Conservation (phyloP, 2,329 filamentous ascomycete genomes). For the Cordyceps sp. region DNA sequence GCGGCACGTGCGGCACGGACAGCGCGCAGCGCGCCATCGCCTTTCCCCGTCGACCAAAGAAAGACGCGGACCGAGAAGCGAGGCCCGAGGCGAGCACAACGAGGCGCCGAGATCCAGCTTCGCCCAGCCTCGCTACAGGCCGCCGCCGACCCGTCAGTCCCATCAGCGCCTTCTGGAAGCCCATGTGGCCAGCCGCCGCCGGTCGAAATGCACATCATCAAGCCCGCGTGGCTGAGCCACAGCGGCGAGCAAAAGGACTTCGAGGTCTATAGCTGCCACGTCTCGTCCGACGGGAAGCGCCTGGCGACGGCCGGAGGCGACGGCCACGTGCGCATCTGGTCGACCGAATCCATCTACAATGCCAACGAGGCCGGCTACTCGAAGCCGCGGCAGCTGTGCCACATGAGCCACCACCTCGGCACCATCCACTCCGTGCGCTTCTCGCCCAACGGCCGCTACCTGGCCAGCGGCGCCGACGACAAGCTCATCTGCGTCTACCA, state of each 20-base stretch:
- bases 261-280: conserved; percentile 95
- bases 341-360: conserved; percentile 81
- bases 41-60: not conserved
- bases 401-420: conserved; percentile 95
- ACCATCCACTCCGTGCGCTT: conserved; percentile 96
- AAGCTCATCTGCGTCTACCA: conserved; percentile 98
- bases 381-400: conserved; percentile 82
- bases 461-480: conserved; percentile 94
- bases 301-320: conserved; percentile 93
- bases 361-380: conserved; percentile 54
- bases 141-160: not conserved
- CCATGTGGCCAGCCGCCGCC: conserved; percentile 2
- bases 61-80: not conserved
- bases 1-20: not conserved
- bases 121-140: too few relatives aligned
- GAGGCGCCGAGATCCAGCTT: too few relatives aligned
- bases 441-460: conserved; percentile 84
- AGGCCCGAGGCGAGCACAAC: too few relatives aligned
- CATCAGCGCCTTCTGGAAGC: not conserved
- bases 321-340: conserved; percentile 96
- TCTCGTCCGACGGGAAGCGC: conserved; percentile 84
- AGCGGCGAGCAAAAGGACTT: conserved; percentile 96
- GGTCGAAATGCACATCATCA: conserved; percentile 68
- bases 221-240: conserved; percentile 91
- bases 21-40: not conserved